Evolutionary conservation across 345 rosid genomes (phyloP), one percentile per base, ranked within the genome.

Genomic region (Sapria himalayana): DNA sequence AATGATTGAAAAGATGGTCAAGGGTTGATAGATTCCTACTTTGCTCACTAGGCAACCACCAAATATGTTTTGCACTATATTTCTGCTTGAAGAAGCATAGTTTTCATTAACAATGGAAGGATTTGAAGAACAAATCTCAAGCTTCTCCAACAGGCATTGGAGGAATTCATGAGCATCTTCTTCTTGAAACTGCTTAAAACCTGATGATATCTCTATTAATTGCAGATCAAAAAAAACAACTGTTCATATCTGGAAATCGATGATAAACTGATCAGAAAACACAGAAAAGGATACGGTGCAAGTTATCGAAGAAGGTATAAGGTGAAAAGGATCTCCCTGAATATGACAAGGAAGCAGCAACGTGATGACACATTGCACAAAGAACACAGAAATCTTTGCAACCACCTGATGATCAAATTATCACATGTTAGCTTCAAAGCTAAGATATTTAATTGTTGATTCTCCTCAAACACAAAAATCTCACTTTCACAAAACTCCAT

Each of bases 81-180:
- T 75, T 31, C 14, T 40, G 22, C 49, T 54, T 43, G 45, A 50
- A 25, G 62, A 38, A 37, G 62, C 45, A 22, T 49, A 25, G 47
- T 19, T 6, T 16, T 33, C 52, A 51, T 36, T 52, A 25, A 7
- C 33, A 37, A 40, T 44, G 47, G 27, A 45, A 14, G 57, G 53
- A 44, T 71, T 54, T 40, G 69, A 43, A 65, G 73, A 71, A 22
- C 86, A 69, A 22, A 54, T 56, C 54, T 78, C 85, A 14, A 82
- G 67, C 57, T 63, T 73, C 52, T 78, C 82, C 49, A 82, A 56
- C 52, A 82, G 54, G 33, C 78, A 71, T 11, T 75, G 86, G 22
- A 78, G 75, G 49, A 75, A 78, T 58, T 82, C 94, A 39, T 82
- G 94, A 5, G 94, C 94, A 49, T 82, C 94, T 60, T 82, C 84